Evolutionary conservation across 805 yeast genomes (phyloP).

Genomic region (Gaillardinia entomophila): DNA sequence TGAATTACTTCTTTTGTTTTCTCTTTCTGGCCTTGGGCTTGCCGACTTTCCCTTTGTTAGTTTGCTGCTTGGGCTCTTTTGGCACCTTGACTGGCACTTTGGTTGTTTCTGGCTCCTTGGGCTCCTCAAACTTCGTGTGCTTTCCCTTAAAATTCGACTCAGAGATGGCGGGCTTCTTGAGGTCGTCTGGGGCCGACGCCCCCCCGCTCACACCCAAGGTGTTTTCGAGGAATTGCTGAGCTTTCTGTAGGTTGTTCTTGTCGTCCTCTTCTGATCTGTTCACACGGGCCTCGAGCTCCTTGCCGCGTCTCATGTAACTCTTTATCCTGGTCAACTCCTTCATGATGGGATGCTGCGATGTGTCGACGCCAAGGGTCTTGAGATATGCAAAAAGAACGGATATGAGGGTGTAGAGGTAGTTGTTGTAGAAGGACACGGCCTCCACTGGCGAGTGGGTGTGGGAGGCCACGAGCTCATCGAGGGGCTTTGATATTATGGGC

Average conservation of each 20-base stretch:
- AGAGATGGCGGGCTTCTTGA: conserved; percentile 47
- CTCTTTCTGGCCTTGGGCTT: neutral
- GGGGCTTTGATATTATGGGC: conserved; percentile 30
- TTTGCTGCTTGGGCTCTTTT: conserved; percentile 1
- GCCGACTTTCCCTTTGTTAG: neutral
- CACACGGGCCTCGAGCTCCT: conserved; percentile 25
- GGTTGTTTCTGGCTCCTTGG: conserved; percentile 1
- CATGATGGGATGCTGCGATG: conserved; percentile 59
- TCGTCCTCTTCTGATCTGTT: conserved; percentile 19
- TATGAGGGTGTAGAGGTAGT: conserved; percentile 46
- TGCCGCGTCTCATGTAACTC: conserved; percentile 57
- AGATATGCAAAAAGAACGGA: conserved; percentile 56
- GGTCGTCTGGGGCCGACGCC: conserved; percentile 19
- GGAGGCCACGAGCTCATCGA: conserved; percentile 31
- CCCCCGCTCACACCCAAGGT: conserved; percentile 38
- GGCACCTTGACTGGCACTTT: neutral
- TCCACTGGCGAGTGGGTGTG: conserved; percentile 17
- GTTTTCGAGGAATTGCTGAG: conserved; percentile 40
- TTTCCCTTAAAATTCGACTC: conserved; percentile 46
- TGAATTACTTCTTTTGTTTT: conserved; percentile 1
- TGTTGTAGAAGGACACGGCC: conserved; percentile 27
- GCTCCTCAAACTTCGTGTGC: conserved; percentile 44
- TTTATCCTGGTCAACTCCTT: conserved; percentile 62
- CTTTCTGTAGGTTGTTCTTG: conserved; percentile 21
- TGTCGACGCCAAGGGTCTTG: conserved; percentile 53